phyloP scores from a whole-genome alignment of 805 yeast genomes.

The Soucietia sequanensis region DNA sequence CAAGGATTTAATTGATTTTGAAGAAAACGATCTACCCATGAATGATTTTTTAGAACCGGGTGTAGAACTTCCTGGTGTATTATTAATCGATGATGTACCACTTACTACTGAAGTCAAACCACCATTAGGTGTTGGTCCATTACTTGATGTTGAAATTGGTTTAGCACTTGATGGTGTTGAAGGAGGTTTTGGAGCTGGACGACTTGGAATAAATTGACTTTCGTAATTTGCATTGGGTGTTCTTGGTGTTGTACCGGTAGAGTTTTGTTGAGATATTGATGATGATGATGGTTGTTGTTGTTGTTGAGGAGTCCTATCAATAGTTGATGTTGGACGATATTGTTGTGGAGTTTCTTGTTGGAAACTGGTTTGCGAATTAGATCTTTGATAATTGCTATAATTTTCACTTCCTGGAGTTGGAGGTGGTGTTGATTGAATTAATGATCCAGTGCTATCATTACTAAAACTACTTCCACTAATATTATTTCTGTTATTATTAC shows the following conservation, averaged over 20 bases:
- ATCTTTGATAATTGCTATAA: slow-evolving; percentile 2
- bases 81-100: slow-evolving; percentile 1
- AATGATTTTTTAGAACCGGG: slow-evolving; percentile 14
- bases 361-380: too few relatives aligned
- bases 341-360: slow-evolving; percentile 5
- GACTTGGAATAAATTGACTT: slow-evolving; percentile 55
- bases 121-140: too few relatives aligned
- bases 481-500: too few relatives aligned
- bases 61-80: slow-evolving; percentile 9
- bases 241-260: slow-evolving; percentile 20
- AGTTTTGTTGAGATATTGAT: too few relatives aligned
- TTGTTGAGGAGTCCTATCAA: slow-evolving; percentile 2
- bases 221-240: slow-evolving; percentile 32
- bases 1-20: slow-evolving; percentile 35
- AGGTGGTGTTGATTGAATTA: slow-evolving; percentile 28
- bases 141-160: too few relatives aligned
- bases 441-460: slow-evolving; percentile 20
- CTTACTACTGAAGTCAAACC: slow-evolving; percentile 1
- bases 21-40: slow-evolving; percentile 36
- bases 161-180: slow-evolving; percentile 10
- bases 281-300: slow-evolving; percentile 1
- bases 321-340: background rate
- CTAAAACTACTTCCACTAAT: background rate
- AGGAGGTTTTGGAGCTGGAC: slow-evolving; percentile 69
- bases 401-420: slow-evolving; percentile 1